Percentiles rank a stretch among this genome's conserved stretches.
Evolutionary conservation across 2,329 filamentous ascomycete genomes (phyloP).

Genomic region (Ophiostoma sp.): DNA sequence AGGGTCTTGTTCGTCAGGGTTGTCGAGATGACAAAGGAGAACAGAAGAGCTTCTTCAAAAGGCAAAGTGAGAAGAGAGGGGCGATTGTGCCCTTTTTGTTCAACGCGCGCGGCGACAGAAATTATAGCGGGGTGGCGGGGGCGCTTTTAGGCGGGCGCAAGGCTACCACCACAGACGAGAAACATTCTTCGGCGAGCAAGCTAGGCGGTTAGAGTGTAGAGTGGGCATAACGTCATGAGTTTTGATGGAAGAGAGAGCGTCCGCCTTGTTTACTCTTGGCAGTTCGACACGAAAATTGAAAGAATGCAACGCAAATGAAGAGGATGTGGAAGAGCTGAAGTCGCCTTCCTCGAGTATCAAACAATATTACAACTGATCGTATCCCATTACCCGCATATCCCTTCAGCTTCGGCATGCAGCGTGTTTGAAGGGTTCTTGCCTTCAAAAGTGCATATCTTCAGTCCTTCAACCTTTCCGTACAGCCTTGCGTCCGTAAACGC

Average conservation of each 20-base stretch:
- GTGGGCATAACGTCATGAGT: neutral
- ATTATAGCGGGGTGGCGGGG: slow-evolving; percentile 1
- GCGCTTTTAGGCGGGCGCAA: neutral
- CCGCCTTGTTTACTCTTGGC: neutral
- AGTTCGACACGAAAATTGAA: neutral
- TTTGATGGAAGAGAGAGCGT: neutral
- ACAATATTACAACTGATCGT: too few species aligned
- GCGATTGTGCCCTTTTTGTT: neutral
- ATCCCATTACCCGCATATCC: neutral
- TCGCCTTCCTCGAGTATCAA: too few species aligned
- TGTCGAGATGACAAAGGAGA: neutral
- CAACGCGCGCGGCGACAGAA: neutral
- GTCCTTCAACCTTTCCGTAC: neutral
- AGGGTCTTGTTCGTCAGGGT: neutral
- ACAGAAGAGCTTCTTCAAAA: neutral
- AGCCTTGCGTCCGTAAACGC: neutral
- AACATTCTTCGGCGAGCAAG: neutral
- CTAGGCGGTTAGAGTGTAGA: neutral
- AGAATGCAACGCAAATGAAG: neutral
- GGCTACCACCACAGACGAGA: neutral
- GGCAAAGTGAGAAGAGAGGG: neutral
- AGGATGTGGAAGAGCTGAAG: neutral
- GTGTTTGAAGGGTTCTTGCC: neutral
- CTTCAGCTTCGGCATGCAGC: neutral
- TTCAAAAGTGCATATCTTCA: neutral